Evolutionary conservation across 2,329 filamentous ascomycete species (phyloP).

Genomic region (Tympanopsis confertula): DNA sequence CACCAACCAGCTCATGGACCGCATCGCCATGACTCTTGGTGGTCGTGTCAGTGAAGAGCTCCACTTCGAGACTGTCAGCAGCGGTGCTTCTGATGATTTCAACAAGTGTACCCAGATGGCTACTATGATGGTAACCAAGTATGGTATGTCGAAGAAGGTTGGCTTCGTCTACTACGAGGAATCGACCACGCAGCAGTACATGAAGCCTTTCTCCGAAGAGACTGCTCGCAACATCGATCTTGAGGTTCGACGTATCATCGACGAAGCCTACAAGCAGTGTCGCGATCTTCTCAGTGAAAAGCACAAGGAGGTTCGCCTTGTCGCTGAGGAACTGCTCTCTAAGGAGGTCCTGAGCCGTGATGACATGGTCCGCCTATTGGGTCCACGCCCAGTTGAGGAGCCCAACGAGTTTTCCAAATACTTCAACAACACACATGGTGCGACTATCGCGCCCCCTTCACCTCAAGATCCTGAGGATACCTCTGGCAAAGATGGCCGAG

Average conservation of each 20-base stretch:
- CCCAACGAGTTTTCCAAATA: slow-evolving; percentile 87
- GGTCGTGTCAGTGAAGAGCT: slow-evolving; percentile 91
- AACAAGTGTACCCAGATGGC: slow-evolving; percentile 96
- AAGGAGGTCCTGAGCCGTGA: slow-evolving; percentile 89
- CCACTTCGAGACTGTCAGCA: slow-evolving; percentile 93
- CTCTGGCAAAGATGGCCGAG: background rate
- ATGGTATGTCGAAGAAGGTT: slow-evolving; percentile 93
- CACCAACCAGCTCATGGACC: slow-evolving; percentile 90
- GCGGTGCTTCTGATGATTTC: slow-evolving; percentile 91
- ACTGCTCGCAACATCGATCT: slow-evolving; percentile 85
- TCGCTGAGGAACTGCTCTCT: slow-evolving; percentile 82
- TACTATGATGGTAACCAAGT: slow-evolving; percentile 96
- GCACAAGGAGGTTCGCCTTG: slow-evolving; percentile 76
- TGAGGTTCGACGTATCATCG: slow-evolving; percentile 84
- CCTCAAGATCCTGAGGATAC: background rate
- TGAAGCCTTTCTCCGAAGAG: slow-evolving; percentile 92
- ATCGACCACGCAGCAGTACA: slow-evolving; percentile 61
- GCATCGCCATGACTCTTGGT: slow-evolving; percentile 98
- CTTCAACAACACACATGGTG: slow-evolving; percentile 46
- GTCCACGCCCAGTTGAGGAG: slow-evolving; percentile 74
- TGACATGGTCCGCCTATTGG: slow-evolving; percentile 81
- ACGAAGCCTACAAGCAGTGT: slow-evolving; percentile 87
- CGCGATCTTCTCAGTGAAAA: slow-evolving; percentile 70
- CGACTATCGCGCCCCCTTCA: background rate
- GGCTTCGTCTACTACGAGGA: slow-evolving; percentile 87